A percentile compares a stretch with the other conserved stretches of the same genome.
These are phyloP conservation scores for Nepenthes gracilis DNA, from an alignment of 148 eudicot genomes.

Conservation along the genomic window DNA sequence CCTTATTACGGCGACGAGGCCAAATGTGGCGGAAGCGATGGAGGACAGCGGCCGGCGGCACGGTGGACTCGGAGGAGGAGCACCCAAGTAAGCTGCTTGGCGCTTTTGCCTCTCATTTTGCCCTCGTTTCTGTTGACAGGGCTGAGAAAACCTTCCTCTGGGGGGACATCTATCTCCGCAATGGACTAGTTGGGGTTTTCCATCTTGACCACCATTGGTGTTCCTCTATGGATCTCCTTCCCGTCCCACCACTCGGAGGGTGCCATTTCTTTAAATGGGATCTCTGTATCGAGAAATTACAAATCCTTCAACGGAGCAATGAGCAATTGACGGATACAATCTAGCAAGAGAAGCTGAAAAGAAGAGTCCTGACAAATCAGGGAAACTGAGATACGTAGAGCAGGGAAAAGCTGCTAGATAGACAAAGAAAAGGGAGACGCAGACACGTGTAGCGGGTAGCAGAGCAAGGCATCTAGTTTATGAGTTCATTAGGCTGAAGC, in stretches of 20 bases:
- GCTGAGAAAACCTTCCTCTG: slow-evolving; percentile 30
- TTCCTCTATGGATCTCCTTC: slow-evolving; percentile 44
- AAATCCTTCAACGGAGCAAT: no score
- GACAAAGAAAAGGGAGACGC: no score
- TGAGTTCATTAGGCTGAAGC: neutral
- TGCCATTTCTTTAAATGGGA: slow-evolving; percentile 24
- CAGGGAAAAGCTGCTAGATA: no score
- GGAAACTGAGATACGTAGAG: no score
- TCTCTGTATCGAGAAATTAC: no score
- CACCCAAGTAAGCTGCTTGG: slow-evolving; percentile 86
- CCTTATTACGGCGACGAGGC: slow-evolving; percentile 41
- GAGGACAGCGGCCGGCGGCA: slow-evolving; percentile 84
- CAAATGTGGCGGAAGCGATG: slow-evolving; percentile 31
- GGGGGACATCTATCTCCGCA: slow-evolving; percentile 52
- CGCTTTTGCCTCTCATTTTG: slow-evolving; percentile 49
- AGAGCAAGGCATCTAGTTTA: neutral
- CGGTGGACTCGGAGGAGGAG: slow-evolving; percentile 66
- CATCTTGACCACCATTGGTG: slow-evolving; percentile 90
- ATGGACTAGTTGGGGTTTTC: slow-evolving; percentile 94
- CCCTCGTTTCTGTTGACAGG: slow-evolving; percentile 9
- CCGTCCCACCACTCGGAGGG: slow-evolving; percentile 58
- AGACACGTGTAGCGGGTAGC: neutral
- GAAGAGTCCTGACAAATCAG: no score
- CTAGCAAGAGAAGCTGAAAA: no score
- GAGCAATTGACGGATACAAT: no score